Conservation (phyloP, 331 rosid species). For the Rhamnella rubrinervis region DNA sequence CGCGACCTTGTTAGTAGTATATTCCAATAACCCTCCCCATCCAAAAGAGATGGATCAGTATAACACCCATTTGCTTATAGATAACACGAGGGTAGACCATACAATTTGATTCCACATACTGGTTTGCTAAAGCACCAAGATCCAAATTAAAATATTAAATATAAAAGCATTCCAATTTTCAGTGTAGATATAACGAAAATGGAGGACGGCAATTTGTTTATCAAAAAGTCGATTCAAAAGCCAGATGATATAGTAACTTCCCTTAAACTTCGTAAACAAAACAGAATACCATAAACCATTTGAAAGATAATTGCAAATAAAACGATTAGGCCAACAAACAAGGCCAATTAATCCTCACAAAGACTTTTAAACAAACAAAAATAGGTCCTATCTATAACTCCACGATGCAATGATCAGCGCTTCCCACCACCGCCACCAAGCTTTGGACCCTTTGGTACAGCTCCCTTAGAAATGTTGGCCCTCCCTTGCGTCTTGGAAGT, state of each 20-base stretch:
- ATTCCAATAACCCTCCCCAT: too few relatives aligned
- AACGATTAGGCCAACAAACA: constrained; percentile 23
- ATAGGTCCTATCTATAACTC: constrained; percentile 27
- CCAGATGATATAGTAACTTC: neutral
- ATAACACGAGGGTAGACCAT: too few relatives aligned
- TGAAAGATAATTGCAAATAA: constrained; percentile 10
- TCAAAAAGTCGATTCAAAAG: neutral
- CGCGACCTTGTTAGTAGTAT: too few relatives aligned
- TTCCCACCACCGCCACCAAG: constrained; percentile 87
- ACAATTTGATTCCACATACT: too few relatives aligned
- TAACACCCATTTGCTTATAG: too few relatives aligned
- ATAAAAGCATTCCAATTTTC: too few relatives aligned
- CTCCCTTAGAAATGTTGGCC: constrained; percentile 53
- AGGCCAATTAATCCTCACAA: constrained; percentile 23
- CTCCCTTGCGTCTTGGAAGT: constrained; percentile 59
- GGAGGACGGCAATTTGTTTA: too few relatives aligned
- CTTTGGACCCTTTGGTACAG: constrained; percentile 71
- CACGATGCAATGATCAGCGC: constrained; percentile 43
- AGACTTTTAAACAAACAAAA: constrained; percentile 16
- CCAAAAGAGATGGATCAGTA: too few relatives aligned
- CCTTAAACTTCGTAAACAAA: constrained; percentile 7
- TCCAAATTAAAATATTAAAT: too few relatives aligned
- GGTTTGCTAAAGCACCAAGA: too few relatives aligned
- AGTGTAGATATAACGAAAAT: too few relatives aligned
- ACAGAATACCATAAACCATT: constrained; percentile 16